phyloP scores from a whole-genome alignment of 805 yeast species.

The Pichia cabralensis region DNA sequence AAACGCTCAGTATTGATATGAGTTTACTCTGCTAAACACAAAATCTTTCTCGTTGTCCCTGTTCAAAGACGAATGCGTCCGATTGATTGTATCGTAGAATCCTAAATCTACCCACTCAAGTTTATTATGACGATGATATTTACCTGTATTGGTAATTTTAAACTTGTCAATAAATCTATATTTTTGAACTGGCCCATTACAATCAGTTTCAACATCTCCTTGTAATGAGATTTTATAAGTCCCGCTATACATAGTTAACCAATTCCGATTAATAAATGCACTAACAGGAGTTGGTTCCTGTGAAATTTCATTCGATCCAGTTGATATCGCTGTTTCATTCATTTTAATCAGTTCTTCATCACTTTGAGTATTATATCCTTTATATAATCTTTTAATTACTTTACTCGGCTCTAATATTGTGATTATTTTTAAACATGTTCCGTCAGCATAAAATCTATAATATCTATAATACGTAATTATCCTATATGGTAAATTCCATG shows the following conservation, averaged over 20 bases:
- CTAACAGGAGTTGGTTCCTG: constrained; percentile 5
- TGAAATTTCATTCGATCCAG: no score
- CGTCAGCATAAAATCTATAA: constrained; percentile 70
- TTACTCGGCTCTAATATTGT: constrained; percentile 62
- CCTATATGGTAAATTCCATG: constrained; percentile 69
- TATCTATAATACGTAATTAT: constrained; percentile 86
- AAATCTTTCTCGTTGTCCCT: constrained; percentile 70
- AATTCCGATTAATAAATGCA: constrained; percentile 5
- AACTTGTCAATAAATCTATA: constrained; percentile 57
- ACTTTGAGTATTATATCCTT: constrained; percentile 11
- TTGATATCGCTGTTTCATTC: constrained; percentile 10
- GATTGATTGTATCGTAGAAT: constrained; percentile 26
- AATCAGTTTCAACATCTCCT: constrained; percentile 40
- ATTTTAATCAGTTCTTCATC: constrained; percentile 12
- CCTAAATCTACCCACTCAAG: constrained; percentile 62
- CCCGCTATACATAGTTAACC: constrained; percentile 37
- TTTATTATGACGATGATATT: constrained; percentile 50
- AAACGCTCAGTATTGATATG: constrained; percentile 8
- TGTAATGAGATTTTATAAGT: constrained; percentile 48
- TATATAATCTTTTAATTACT: constrained; percentile 48
- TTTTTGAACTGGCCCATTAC: constrained; percentile 49
- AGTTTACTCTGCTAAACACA: constrained; percentile 56
- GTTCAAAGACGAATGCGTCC: constrained; percentile 29
- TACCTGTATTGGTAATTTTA: constrained; percentile 49
- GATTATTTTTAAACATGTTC: constrained; percentile 59